Evolutionary conservation across 2,329 filamentous ascomycete genomes (phyloP).

Genomic region (Tolypocladium pustulatum): DNA sequence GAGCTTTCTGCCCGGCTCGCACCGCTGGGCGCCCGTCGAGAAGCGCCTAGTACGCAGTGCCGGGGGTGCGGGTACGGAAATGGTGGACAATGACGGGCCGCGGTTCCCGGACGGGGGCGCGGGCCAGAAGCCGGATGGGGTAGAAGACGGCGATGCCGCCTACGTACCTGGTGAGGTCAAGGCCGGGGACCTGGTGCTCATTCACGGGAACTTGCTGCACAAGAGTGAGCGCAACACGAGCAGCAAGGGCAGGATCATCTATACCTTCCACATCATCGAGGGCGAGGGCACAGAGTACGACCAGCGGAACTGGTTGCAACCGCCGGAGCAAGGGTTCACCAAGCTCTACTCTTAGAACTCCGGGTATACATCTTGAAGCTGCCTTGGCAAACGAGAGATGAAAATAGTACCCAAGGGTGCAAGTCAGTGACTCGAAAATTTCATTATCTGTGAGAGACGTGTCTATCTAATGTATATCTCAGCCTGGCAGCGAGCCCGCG

Average conservation of each 20-base stretch:
- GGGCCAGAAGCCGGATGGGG: constrained; percentile 23
- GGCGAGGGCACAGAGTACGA: constrained; percentile 67
- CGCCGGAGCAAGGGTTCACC: constrained; percentile 69
- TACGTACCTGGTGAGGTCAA: constrained; percentile 82
- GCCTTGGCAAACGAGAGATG: background rate
- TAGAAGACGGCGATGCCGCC: constrained; percentile 28
- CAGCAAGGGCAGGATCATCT: constrained; percentile 80
- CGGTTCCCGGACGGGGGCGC: constrained; percentile 47
- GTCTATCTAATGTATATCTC: constrained; percentile 4
- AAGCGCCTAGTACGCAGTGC: constrained; percentile 64
- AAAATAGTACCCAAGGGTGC: background rate
- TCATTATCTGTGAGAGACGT: background rate
- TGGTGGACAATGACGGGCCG: constrained; percentile 57
- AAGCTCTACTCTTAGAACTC: constrained; percentile 36
- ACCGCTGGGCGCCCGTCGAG: constrained; percentile 59
- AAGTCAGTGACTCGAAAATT: background rate
- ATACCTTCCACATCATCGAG: constrained; percentile 96
- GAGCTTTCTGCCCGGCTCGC: constrained; percentile 75
- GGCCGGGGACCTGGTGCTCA: constrained; percentile 81
- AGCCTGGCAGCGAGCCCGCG: constrained; percentile 1
- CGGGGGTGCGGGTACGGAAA: constrained; percentile 50
- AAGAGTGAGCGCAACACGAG: constrained; percentile 93
- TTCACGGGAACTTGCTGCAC: constrained; percentile 91
- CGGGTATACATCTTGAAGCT: background rate
- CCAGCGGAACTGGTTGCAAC: constrained; percentile 85